These are phyloP conservation scores for Cercospora sp. DNA, from an alignment of 2,329 filamentous ascomycete species.

Conservation along the genomic window DNA sequence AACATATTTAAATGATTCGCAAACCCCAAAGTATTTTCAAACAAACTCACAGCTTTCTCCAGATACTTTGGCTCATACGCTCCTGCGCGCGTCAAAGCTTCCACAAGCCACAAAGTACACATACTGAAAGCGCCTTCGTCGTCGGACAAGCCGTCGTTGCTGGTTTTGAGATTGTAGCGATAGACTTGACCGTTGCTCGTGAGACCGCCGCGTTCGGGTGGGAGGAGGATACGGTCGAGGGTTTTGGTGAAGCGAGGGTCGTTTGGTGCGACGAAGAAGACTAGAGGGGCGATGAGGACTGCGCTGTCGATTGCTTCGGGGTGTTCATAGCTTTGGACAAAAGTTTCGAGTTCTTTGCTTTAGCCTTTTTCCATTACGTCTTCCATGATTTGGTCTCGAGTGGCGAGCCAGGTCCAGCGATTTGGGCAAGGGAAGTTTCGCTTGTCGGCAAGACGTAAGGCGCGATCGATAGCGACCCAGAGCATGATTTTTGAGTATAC, in stretches of 20 bases:
- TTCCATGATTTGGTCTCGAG: background rate
- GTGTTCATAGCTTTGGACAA: background rate
- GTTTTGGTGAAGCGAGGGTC: background rate
- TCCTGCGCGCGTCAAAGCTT: background rate
- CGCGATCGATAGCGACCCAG: slow-evolving; percentile 67
- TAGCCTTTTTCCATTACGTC: background rate
- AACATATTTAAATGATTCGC: background rate
- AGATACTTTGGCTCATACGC: background rate
- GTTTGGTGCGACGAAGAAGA: background rate
- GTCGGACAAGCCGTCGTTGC: background rate
- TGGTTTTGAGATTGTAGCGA: background rate
- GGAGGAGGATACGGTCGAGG: background rate
- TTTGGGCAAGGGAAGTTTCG: slow-evolving; percentile 68
- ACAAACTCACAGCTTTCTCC: background rate
- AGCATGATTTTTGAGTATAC: slow-evolving; percentile 82
- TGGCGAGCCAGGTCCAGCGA: background rate
- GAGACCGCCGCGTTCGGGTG: background rate
- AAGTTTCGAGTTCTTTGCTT: background rate
- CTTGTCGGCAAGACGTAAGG: slow-evolving; percentile 46
- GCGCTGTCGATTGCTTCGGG: background rate
- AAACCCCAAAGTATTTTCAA: background rate
- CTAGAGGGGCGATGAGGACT: background rate
- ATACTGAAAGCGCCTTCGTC: background rate
- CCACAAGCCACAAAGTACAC: background rate
- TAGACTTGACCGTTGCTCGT: background rate